Evolutionary conservation across 371 early-diverging fungal species (phyloP).

Genomic region (Mortierella sp.): DNA sequence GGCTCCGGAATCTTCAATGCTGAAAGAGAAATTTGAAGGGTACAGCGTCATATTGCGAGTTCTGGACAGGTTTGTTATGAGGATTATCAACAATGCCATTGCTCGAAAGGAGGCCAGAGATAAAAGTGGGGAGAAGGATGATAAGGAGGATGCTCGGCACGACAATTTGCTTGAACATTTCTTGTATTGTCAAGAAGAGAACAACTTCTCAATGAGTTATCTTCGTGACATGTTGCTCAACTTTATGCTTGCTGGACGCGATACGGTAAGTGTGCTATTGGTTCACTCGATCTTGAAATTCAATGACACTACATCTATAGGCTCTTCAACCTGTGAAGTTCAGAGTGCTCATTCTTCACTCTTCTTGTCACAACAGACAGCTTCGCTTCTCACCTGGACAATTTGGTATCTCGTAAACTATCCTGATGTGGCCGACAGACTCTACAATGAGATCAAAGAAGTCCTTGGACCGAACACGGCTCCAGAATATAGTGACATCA

Average conservation of each 20-base stretch:
- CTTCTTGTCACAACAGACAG: not conserved
- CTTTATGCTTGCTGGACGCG: slow-evolving; percentile 4
- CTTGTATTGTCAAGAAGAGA: not conserved
- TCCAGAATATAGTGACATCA: not conserved
- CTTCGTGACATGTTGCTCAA: slow-evolving; percentile 3
- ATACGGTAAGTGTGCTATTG: not conserved
- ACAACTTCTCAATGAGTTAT: not conserved
- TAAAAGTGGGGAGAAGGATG: not conserved
- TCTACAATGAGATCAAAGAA: not conserved
- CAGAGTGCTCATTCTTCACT: not conserved
- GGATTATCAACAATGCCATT: slow-evolving; percentile 1
- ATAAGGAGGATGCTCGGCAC: not conserved
- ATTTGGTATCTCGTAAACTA: not conserved
- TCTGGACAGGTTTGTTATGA: too few relatives aligned
- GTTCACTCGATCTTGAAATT: too few relatives aligned
- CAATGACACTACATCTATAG: not conserved
- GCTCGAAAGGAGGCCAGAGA: not conserved
- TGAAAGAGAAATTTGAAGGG: not conserved
- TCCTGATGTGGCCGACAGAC: slow-evolving; percentile 1
- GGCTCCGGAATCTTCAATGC: slow-evolving; percentile 3
- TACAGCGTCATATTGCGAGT: not conserved
- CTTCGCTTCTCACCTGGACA: slow-evolving; percentile 2
- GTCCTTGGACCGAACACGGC: not conserved
- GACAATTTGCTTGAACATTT: slow-evolving; percentile 1
- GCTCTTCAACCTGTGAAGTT: not conserved